These are phyloP conservation scores for Nicotiana undulata DNA, from an alignment of 257 asterid species.

Conservation along the genomic window DNA sequence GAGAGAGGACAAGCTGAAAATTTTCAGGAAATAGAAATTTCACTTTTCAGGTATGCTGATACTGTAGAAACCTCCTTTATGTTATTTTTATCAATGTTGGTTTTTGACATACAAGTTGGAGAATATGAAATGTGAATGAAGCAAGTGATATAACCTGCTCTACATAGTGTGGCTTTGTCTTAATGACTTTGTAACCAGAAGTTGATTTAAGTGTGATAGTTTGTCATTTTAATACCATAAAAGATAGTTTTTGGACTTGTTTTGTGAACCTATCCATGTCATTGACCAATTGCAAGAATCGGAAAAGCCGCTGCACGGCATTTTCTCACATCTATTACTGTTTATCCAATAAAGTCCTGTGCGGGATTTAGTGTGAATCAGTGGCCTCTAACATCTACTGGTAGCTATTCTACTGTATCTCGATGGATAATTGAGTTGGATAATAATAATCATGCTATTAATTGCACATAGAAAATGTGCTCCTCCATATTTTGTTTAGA, in stretches of 20 bases:
- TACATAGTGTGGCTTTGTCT: too few species aligned
- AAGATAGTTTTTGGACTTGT: not conserved
- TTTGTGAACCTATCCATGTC: slow-evolving; percentile 6
- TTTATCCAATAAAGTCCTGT: slow-evolving; percentile 98
- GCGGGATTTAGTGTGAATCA: slow-evolving; percentile 70
- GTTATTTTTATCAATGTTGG: too few species aligned
- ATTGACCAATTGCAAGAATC: slow-evolving; percentile 36
- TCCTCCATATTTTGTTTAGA: not conserved
- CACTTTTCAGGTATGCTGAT: too few species aligned
- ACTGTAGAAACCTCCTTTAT: too few species aligned
- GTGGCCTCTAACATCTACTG: slow-evolving; percentile 85
- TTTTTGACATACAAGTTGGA: too few species aligned
- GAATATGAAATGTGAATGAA: too few species aligned
- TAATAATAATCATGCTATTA: not conserved
- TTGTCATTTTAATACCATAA: not conserved
- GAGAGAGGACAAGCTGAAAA: too few species aligned
- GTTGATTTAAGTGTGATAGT: not conserved
- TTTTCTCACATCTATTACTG: slow-evolving; percentile 57
- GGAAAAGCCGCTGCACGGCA: slow-evolving; percentile 25
- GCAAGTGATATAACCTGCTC: too few species aligned
- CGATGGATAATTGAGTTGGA: not conserved
- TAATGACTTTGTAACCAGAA: too few species aligned
- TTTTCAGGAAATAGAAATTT: too few species aligned
- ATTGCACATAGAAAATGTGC: not conserved
- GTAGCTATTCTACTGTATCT: slow-evolving; percentile 32